Percentiles rank a stretch among this genome's conserved stretches.
These are phyloP conservation scores for Tolypocladium pustulatum DNA, from an alignment of 2,329 filamentous ascomycete species.

Conservation along the genomic window DNA sequence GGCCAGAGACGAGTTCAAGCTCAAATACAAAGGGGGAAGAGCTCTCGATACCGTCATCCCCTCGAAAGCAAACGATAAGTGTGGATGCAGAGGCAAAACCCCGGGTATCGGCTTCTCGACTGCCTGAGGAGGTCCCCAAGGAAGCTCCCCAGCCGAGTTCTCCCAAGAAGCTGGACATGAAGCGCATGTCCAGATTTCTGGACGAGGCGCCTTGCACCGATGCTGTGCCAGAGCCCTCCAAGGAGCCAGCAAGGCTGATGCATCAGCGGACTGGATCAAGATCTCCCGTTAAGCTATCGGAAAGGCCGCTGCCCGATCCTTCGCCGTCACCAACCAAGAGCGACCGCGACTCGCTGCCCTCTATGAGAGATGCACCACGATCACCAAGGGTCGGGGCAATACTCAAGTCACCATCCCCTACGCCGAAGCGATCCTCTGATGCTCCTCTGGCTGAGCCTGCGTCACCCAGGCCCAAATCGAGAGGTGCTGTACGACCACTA, in stretches of 20 bases:
- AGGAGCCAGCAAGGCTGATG: conserved; percentile 14
- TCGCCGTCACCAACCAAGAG: conserved; percentile 20
- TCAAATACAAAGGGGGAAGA: conserved; percentile 5
- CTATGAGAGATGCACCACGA: conserved; percentile 19
- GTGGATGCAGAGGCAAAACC: conserved; percentile 15
- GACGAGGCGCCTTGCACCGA: conserved; percentile 26
- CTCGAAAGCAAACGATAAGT: conserved; percentile 10
- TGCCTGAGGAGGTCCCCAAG: conserved; percentile 17
- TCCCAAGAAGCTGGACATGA: conserved; percentile 48
- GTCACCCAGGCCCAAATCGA: conserved; percentile 3
- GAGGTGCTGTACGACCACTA: conserved; percentile 7
- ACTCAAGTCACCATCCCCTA: conserved; percentile 3
- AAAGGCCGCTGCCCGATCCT: conserved; percentile 17
- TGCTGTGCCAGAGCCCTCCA: conserved; percentile 14
- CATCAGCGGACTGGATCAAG: conserved; percentile 25
- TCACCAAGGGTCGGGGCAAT: conserved; percentile 11
- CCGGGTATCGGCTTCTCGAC: conserved; percentile 16
- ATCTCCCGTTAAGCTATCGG: conserved; percentile 25
- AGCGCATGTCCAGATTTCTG: conserved; percentile 48
- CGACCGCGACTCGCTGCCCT: conserved; percentile 23
- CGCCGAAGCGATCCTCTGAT: conserved; percentile 3
- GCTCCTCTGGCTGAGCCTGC: conserved; percentile 3
- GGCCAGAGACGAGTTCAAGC: conserved; percentile 5
- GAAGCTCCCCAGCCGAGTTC: conserved; percentile 35
- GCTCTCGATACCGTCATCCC: conserved; percentile 8